phyloP scores from a whole-genome alignment of 495 filamentous ascomycete species.

The Aspergillus nanangensis region DNA sequence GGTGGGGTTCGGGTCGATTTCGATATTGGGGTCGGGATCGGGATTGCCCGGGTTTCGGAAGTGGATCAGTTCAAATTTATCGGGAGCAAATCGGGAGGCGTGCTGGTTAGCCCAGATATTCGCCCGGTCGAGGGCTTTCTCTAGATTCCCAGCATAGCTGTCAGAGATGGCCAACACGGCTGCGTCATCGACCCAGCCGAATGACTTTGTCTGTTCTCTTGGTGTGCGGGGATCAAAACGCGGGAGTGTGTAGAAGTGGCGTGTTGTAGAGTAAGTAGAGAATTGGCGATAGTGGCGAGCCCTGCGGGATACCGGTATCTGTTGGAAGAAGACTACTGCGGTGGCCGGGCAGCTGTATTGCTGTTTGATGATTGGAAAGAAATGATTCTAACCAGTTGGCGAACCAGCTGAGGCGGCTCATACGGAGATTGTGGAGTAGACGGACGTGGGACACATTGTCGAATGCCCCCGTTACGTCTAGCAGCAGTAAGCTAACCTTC shows the following conservation, averaged over 20 bases:
- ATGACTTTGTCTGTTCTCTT: neutral
- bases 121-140: too few relatives aligned
- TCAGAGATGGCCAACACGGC: neutral
- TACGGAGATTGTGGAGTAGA: conserved; percentile 18
- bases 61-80: neutral
- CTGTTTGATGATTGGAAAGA: conserved; percentile 4
- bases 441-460: conserved; percentile 16
- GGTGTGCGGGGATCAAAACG: neutral
- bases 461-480: conserved; percentile 20
- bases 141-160: neutral
- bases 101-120: too few relatives aligned
- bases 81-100: neutral
- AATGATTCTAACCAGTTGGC: conserved; percentile 8
- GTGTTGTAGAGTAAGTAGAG: conserved; percentile 8
- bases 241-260: neutral
- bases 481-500: conserved; percentile 6
- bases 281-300: conserved; percentile 18
- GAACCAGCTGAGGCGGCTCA: conserved; percentile 4
- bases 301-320: conserved; percentile 14
- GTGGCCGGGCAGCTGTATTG: conserved; percentile 10
- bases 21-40: too few relatives aligned
- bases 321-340: neutral
- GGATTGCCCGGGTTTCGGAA: neutral
- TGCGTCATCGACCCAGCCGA: neutral
- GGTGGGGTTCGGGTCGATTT: too few relatives aligned